Conservation (phyloP, 139 green algal species). For the Desmodesmus armatus region DNA sequence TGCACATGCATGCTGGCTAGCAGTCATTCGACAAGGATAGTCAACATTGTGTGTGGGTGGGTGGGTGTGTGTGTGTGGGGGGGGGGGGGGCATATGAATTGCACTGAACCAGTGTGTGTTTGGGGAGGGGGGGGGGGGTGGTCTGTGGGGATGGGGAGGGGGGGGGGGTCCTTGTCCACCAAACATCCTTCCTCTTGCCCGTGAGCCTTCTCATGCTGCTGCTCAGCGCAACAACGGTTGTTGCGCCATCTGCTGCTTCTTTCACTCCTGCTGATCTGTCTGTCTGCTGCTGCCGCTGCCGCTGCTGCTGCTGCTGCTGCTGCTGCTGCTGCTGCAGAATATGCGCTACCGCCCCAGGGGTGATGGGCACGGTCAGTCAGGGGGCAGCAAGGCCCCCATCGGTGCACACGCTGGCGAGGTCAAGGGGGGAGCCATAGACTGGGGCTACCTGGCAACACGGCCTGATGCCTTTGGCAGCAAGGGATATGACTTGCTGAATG, state of each 20-base stretch:
- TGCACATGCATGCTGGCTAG: too few species aligned
- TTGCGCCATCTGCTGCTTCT: not conserved
- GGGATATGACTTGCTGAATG: constrained; percentile 54
- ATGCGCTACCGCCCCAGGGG: constrained; percentile 54
- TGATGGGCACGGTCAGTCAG: constrained; percentile 11
- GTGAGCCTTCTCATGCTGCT: too few species aligned
- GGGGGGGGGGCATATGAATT: too few species aligned
- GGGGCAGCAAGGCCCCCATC: not conserved
- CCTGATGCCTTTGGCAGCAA: constrained; percentile 49
- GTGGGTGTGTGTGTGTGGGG: too few species aligned
- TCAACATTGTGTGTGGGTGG: too few species aligned
- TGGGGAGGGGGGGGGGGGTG: too few species aligned
- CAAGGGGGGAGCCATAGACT: constrained; percentile 62
- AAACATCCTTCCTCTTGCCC: too few species aligned
- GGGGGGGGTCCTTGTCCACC: too few species aligned
- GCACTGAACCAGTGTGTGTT: too few species aligned
- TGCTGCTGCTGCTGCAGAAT: not conserved
- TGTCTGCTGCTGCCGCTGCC: not conserved
- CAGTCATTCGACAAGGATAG: too few species aligned
- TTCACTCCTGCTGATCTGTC: not conserved
- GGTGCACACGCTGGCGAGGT: constrained; percentile 54
- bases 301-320: not conserved
- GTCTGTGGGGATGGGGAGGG: too few species aligned
- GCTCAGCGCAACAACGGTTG: too few species aligned
- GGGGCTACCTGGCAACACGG: constrained; percentile 58